These are phyloP conservation scores for barley (Hordeum vulgare) DNA, from an alignment of 176 grass and related monocot genomes.

Conservation along the genomic window DNA sequence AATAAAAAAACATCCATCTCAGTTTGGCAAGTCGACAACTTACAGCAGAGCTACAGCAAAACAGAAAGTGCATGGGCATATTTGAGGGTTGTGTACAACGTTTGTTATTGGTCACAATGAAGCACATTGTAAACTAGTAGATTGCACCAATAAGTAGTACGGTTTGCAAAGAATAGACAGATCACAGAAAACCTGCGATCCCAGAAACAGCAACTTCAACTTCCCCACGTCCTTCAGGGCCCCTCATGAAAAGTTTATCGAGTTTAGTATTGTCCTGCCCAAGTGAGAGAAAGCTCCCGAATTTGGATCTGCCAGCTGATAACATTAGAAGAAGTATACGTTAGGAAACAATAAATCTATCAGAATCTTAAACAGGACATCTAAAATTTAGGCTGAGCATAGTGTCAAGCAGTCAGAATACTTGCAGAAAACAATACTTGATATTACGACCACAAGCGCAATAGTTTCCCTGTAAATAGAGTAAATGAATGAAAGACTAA, in stretches of 20 bases:
- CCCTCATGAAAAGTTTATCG: conserved; percentile 87
- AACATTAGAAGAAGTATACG: not conserved
- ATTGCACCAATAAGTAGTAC: not conserved
- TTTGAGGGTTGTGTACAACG: not conserved
- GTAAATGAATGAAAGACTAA: conserved; percentile 15
- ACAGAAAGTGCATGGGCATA: not conserved
- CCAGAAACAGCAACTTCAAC: conserved; percentile 98
- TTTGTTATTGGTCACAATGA: not conserved
- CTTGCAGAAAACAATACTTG: not conserved
- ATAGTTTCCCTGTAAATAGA: not conserved
- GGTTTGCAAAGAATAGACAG: not conserved
- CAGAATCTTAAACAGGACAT: not conserved
- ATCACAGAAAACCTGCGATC: conserved; percentile 52
- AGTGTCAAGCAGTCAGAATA: not conserved
- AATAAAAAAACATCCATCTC: not conserved
- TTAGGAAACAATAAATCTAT: not conserved
- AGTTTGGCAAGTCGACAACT: not conserved
- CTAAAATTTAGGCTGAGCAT: not conserved
- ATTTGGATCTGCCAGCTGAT: conserved; percentile 74
- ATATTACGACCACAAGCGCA: not conserved
- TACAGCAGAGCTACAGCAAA: conserved; percentile 9
- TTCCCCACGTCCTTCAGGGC: conserved; percentile 88
- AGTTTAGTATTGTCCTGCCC: conserved; percentile 52
- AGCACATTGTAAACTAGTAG: not conserved
- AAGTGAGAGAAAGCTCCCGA: conserved; percentile 74